Evolutionary conservation across 148 eudicot species (phyloP).

Genomic region (Beta vulgaris): DNA sequence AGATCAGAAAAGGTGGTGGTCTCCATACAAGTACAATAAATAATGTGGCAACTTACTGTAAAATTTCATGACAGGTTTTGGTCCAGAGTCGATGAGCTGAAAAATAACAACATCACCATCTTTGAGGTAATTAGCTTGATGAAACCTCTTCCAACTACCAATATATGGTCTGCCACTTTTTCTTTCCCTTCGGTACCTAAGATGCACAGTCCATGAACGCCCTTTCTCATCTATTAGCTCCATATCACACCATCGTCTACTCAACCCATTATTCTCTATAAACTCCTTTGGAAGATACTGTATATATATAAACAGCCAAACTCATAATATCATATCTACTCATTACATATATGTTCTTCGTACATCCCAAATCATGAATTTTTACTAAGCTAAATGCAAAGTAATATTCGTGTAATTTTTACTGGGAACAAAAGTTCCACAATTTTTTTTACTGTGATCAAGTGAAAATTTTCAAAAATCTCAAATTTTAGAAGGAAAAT

Average conservation of each 20-base stretch:
- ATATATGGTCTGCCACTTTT: not conserved
- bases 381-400: too few relatives aligned
- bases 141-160: not conserved
- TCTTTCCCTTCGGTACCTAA: not conserved
- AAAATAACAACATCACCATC: slow-evolving; percentile 12
- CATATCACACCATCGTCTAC: not conserved
- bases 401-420: too few relatives aligned
- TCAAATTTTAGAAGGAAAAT: too few relatives aligned
- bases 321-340: too few relatives aligned
- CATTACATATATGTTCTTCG: too few relatives aligned
- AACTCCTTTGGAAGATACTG: not conserved
- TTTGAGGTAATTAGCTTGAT: slow-evolving; percentile 4
- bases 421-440: too few relatives aligned
- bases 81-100: slow-evolving; percentile 17
- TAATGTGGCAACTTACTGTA: slow-evolving; percentile 15
- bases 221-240: not conserved
- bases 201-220: not conserved
- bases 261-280: not conserved
- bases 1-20: too few relatives aligned
- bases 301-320: too few relatives aligned
- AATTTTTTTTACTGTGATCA: too few relatives aligned
- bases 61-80: slow-evolving; percentile 10
- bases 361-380: too few relatives aligned
- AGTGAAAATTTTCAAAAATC: too few relatives aligned
- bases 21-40: too few relatives aligned